Evolutionary conservation across 2,329 filamentous ascomycete species (phyloP).

Genomic region (Hysterium pulicare): DNA sequence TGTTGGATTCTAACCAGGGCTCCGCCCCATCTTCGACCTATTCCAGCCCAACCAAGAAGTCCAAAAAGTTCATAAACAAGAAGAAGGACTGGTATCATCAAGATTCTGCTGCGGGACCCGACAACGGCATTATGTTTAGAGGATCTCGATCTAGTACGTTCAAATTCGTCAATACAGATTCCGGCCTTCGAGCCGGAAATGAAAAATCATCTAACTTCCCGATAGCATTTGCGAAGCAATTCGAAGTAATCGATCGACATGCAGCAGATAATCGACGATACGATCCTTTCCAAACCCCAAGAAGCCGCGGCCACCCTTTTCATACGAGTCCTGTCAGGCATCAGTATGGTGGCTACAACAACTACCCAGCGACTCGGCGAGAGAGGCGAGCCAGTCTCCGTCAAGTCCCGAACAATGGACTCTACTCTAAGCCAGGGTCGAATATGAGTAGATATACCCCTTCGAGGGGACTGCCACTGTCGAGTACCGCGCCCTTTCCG

Average conservation of each 20-base stretch:
- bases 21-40: not conserved
- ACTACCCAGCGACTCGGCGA: not conserved
- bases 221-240: not conserved
- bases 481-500: slow-evolving; percentile 30
- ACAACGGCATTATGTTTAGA: not conserved
- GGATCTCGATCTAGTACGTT: not conserved
- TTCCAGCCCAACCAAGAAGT: not conserved
- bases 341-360: not conserved
- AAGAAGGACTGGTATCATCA: not conserved
- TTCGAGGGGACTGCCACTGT: slow-evolving; percentile 23
- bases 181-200: not conserved
- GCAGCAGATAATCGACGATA: not conserved
- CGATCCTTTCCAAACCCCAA: not conserved
- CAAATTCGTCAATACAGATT: not conserved
- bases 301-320: not conserved
- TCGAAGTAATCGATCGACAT: not conserved
- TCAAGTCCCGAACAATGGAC: not conserved
- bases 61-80: not conserved
- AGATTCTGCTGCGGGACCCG: not conserved
- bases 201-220: not conserved
- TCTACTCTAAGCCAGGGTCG: not conserved
- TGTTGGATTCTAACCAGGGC: too few relatives aligned
- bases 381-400: not conserved
- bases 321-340: not conserved
- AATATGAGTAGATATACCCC: not conserved